phyloP scores from a whole-genome alignment of 306 rosid species.

The Cicer bijugum region DNA sequence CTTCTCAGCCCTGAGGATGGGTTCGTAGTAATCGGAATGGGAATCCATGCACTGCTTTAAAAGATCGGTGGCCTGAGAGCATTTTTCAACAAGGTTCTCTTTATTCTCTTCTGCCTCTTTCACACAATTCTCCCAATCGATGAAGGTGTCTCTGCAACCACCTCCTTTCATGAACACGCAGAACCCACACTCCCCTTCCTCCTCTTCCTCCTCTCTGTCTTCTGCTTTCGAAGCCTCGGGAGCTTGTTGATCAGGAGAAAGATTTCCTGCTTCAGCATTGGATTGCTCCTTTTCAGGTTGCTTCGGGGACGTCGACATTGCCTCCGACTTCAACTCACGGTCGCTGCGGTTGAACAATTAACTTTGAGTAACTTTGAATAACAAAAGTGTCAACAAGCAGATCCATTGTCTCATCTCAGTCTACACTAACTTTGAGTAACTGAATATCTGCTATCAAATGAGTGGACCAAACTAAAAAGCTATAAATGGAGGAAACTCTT shows the following conservation, averaged over 20 bases:
- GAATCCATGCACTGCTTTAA: conserved; percentile 75
- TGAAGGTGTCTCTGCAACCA: conserved; percentile 68
- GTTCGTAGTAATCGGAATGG: conserved; percentile 73
- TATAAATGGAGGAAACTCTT: background rate
- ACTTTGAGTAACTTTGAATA: background rate
- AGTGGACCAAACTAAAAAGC: background rate
- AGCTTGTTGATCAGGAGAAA: conserved; percentile 31
- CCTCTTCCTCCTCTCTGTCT: conserved; percentile 23
- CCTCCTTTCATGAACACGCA: conserved; percentile 91
- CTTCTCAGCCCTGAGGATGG: conserved; percentile 72
- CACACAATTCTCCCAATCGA: conserved; percentile 72
- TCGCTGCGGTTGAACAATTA: conserved; percentile 15
- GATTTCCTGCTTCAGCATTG: background rate
- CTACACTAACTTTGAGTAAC: background rate
- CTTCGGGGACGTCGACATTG: background rate
- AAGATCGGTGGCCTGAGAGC: conserved; percentile 55
- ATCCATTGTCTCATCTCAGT: background rate
- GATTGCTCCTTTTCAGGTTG: conserved; percentile 14
- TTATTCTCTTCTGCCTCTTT: conserved; percentile 65
- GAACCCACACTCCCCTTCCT: conserved; percentile 82
- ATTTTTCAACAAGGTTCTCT: conserved; percentile 70
- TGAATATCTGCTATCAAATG: background rate
- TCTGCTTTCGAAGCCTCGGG: conserved; percentile 28
- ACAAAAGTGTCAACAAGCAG: background rate
- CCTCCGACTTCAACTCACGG: background rate